phyloP scores from a whole-genome alignment of 1,284 basidiomycete species.

The Fomitopsis palustris region DNA sequence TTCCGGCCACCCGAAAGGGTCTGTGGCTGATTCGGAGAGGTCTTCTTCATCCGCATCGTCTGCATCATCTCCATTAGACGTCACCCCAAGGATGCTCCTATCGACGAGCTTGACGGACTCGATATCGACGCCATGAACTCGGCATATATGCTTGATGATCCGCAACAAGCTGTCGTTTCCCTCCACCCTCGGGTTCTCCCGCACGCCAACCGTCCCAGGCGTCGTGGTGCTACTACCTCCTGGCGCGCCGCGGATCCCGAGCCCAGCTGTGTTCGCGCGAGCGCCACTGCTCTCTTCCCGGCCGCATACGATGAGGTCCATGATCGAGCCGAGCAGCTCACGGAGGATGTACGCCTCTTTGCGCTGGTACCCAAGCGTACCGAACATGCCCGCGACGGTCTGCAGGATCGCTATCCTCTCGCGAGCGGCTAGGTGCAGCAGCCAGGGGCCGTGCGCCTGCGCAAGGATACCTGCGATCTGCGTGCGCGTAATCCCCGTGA shows the following conservation, averaged over 20 bases:
- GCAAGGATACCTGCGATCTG: constrained; percentile 62
- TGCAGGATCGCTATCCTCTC: constrained; percentile 73
- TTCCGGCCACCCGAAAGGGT: constrained; percentile 88
- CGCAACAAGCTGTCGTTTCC: constrained; percentile 79
- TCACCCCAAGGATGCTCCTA: not conserved
- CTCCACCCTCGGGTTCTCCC: constrained; percentile 66
- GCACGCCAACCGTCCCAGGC: constrained; percentile 59
- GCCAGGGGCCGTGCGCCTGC: constrained; percentile 80
- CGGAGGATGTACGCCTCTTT: constrained; percentile 87
- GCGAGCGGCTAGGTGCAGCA: constrained; percentile 74
- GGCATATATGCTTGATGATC: constrained; percentile 71
- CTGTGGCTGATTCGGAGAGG: constrained; percentile 38
- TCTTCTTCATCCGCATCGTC: constrained; percentile 30
- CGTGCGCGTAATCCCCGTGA: constrained; percentile 67
- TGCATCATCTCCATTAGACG: constrained; percentile 17
- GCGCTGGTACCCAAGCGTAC: constrained; percentile 74
- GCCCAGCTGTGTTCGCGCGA: constrained; percentile 34
- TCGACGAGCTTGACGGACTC: constrained; percentile 56
- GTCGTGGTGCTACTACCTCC: constrained; percentile 22
- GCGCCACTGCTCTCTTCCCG: constrained; percentile 56
- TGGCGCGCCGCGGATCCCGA: constrained; percentile 42
- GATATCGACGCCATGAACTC: constrained; percentile 76
- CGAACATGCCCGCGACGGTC: constrained; percentile 70
- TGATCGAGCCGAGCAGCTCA: constrained; percentile 75
- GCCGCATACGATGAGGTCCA: constrained; percentile 78